Evolutionary conservation across 1,284 basidiomycete genomes (phyloP), one percentile per base, ranked within the genome.

Genomic region (Rhodotorula sp.): DNA sequence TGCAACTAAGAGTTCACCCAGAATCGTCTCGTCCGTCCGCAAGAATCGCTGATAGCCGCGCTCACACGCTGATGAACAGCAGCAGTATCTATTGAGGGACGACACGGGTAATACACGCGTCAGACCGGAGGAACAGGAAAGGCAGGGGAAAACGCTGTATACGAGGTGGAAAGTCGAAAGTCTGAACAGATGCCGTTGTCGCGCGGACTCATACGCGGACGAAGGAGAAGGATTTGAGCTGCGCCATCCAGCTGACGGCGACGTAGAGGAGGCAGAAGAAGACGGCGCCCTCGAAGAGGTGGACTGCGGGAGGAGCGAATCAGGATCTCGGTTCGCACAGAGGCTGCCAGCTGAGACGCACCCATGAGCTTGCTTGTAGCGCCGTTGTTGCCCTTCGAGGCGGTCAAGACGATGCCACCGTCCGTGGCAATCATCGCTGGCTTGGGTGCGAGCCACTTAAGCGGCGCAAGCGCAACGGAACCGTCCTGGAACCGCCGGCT

Each of bases 191-290:
- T 24, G 28, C n/a, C 46, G 22, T 34, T 3, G 47, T 24, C 37
- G n/a, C 13, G 34, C 50, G 16, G 26, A 26, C 13, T 20, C 16
- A 24, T 24, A 34, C 15, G 26, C 24, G 31, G n/a, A 44, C 20
- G 37, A 47, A 24, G 28, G 48, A 7, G 34, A 54, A 18, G 3
- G 30, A 2, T 8, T 62, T 52, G 30, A 47, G 40, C 30, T 37
- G 60, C 13, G 40, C 28, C 16, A 24, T 16, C 34, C 37, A 50
- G 28, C 37, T 13, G 31, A 69, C 44, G 20, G 59, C 57, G 28
- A 62, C 26, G 46, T 28, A 54, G 10, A 69, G 51, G 20, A 69
- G 51, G 51, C 58, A n/a, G 52, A 69, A 40, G 46, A 69, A 40
- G 22, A 50, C 50, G 16, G 51, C 22, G 26, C 54, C 18, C 18